Conservation (phyloP, 2,329 filamentous ascomycete genomes). For the Alternaria sp. region DNA sequence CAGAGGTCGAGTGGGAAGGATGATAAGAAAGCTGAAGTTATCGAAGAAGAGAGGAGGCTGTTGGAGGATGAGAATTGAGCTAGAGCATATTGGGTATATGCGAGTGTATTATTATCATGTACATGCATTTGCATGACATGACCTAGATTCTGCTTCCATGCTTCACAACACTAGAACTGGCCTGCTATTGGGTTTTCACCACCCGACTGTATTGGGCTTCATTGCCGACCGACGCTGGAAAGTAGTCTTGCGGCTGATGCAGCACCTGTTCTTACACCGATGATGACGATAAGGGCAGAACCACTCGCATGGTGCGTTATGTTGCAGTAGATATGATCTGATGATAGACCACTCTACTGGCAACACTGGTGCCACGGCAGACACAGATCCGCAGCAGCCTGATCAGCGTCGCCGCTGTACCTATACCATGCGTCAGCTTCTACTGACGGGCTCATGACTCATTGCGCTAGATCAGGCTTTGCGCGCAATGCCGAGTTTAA, state of each 20-base stretch:
- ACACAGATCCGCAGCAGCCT: neutral
- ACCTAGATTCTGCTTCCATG: neutral
- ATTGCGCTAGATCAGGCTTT: neutral
- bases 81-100: neutral
- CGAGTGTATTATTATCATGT: neutral
- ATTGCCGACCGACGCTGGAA: neutral
- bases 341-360: neutral
- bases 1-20: conserved; percentile 21
- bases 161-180: neutral
- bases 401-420: neutral
- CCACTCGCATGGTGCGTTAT: neutral
- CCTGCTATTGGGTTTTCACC: neutral
- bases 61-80: conserved; percentile 11
- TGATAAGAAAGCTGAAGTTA: conserved; percentile 10
- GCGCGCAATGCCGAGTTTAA: neutral
- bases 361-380: neutral
- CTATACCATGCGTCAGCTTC: neutral
- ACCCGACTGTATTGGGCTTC: neutral
- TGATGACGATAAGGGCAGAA: neutral
- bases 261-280: neutral
- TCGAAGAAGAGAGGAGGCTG: conserved; percentile 31
- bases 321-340: neutral
- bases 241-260: neutral
- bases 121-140: neutral
- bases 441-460: neutral